A percentile compares a stretch with the other conserved stretches of the same genome.
These are phyloP conservation scores for Adansonia gregorii DNA, from an alignment of 441 rosid species.

Conservation along the genomic window DNA sequence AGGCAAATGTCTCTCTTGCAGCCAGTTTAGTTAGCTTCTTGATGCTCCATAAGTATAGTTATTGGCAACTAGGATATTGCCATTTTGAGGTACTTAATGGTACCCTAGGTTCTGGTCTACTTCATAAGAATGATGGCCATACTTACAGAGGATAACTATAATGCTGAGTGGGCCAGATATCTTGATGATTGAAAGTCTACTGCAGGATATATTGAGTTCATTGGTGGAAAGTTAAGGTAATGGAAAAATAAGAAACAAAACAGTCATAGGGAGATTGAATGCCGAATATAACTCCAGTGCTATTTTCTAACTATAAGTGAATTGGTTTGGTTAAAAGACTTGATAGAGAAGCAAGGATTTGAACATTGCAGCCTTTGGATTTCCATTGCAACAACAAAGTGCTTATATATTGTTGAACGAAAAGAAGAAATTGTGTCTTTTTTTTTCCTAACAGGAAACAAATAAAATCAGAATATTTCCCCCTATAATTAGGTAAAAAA, in stretches of 20 bases:
- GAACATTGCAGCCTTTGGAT: background rate
- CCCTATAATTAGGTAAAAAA: no score
- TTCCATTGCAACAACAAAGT: background rate
- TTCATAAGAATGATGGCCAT: background rate
- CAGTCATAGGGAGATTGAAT: background rate
- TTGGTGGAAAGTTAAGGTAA: background rate
- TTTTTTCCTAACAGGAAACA: no score
- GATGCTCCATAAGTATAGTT: background rate
- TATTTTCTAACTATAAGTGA: background rate
- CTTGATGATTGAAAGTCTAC: background rate
- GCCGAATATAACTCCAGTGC: background rate
- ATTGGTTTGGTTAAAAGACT: slow-evolving; percentile 11
- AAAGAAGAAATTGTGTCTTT: no score
- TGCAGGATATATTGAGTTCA: background rate
- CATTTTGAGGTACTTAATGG: background rate
- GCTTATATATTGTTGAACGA: background rate
- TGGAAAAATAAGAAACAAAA: slow-evolving; percentile 3
- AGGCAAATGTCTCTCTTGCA: background rate
- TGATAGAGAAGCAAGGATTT: slow-evolving; percentile 11
- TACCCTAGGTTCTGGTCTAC: background rate
- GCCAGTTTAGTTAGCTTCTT: background rate
- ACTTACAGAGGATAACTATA: background rate
- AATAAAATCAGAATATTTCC: no score
- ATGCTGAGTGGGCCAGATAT: background rate
- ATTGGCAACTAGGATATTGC: background rate